These are phyloP conservation scores for Xylariales sp. DNA, from an alignment of 2,329 filamentous ascomycete species.

Conservation along the genomic window DNA sequence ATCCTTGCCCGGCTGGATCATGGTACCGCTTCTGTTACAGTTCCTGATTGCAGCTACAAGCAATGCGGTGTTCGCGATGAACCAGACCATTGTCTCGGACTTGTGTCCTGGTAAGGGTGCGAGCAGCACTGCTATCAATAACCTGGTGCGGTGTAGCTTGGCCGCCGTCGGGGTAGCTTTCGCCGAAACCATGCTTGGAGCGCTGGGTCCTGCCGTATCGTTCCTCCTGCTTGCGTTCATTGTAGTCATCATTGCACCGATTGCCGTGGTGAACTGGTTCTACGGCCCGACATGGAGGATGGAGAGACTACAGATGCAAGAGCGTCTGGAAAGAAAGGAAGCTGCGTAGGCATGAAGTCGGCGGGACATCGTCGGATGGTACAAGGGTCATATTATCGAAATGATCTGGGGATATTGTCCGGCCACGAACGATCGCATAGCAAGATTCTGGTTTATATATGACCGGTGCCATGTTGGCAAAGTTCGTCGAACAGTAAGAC, in stretches of 20 bases:
- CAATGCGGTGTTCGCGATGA: constrained; percentile 32
- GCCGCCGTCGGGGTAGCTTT: constrained; percentile 24
- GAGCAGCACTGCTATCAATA: constrained; percentile 29
- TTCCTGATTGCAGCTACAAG: constrained; percentile 32
- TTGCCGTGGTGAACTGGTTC: neutral
- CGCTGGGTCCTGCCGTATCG: constrained; percentile 9
- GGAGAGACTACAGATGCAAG: constrained; percentile 1
- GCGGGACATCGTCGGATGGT: too few relatives aligned
- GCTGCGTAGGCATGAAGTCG: too few relatives aligned
- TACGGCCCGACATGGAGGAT: constrained; percentile 3
- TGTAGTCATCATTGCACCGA: constrained; percentile 9
- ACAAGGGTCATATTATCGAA: too few relatives aligned
- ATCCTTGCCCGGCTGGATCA: constrained; percentile 18
- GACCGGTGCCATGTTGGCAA: too few relatives aligned
- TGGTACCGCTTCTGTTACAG: constrained; percentile 21
- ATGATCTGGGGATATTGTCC: too few relatives aligned
- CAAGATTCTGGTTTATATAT: too few relatives aligned
- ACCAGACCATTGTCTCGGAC: constrained; percentile 29
- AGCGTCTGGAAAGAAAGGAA: too few relatives aligned
- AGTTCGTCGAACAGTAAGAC: too few relatives aligned
- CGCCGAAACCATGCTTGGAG: constrained; percentile 13
- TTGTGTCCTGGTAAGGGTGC: constrained; percentile 26
- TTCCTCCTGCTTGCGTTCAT: constrained; percentile 15
- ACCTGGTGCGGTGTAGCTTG: constrained; percentile 26
- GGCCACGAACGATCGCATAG: too few relatives aligned